These are phyloP conservation scores for Aspergillus carlsbadensis DNA, from an alignment of 495 filamentous ascomycete genomes.

Conservation along the genomic window DNA sequence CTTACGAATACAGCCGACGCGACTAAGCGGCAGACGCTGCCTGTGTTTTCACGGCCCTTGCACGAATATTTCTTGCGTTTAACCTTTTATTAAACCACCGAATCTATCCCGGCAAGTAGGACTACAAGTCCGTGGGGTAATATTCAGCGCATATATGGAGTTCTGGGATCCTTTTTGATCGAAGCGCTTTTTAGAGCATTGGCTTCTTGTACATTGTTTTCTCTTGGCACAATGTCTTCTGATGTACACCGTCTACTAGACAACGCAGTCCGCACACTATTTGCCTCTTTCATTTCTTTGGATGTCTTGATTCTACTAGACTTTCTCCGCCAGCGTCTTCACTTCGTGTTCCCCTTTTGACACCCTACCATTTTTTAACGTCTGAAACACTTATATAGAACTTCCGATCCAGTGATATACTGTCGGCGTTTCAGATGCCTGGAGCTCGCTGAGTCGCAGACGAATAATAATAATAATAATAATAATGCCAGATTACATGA, in stretches of 20 bases:
- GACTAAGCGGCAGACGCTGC: slow-evolving; percentile 33
- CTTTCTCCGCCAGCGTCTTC: slow-evolving; percentile 3
- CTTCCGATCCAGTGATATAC: slow-evolving; percentile 16
- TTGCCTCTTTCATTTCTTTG: slow-evolving; percentile 13
- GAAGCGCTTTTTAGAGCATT: slow-evolving; percentile 22
- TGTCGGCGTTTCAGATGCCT: slow-evolving; percentile 19
- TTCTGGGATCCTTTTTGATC: slow-evolving; percentile 19
- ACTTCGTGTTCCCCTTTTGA: slow-evolving; percentile 17
- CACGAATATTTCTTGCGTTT: slow-evolving; percentile 19
- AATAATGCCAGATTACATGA: not conserved
- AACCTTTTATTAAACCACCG: slow-evolving; percentile 1
- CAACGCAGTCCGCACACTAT: slow-evolving; percentile 15
- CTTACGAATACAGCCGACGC: slow-evolving; percentile 42
- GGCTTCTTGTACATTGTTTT: slow-evolving; percentile 27
- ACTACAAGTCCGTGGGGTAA: slow-evolving; percentile 1
- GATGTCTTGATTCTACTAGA: slow-evolving; percentile 19
- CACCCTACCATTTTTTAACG: slow-evolving; percentile 13
- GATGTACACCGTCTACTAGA: slow-evolving; percentile 20
- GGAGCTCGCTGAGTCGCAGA: slow-evolving; percentile 20
- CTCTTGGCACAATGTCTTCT: slow-evolving; percentile 21
- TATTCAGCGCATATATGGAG: slow-evolving; percentile 26
- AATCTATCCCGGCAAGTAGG: not conserved
- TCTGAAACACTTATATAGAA: slow-evolving; percentile 16
- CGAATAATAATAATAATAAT: slow-evolving; percentile 14
- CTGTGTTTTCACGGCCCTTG: slow-evolving; percentile 20